Conservation (phyloP, 176 grass and related monocot species). For the Zizania latifolia region DNA sequence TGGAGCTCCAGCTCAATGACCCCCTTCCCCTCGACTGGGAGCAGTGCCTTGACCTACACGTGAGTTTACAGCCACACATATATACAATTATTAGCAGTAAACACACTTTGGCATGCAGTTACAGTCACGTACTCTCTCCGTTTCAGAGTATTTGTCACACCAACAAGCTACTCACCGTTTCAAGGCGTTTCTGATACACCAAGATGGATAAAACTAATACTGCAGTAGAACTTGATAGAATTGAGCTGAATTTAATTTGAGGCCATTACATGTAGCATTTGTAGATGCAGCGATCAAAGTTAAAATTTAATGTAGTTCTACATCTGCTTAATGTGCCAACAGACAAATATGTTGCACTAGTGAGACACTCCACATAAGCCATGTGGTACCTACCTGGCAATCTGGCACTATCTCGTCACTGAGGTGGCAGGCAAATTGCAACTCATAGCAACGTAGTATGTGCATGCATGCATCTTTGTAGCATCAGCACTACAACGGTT, state of each 20-base stretch:
- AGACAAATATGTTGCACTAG: not conserved
- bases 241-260: too few species aligned
- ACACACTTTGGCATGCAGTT: not conserved
- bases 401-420: not conserved
- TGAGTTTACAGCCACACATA: slow-evolving; percentile 27
- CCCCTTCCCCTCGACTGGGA: slow-evolving; percentile 87
- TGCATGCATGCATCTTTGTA: too few species aligned
- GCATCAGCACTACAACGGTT: not conserved
- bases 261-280: too few species aligned
- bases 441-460: too few species aligned
- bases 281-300: not conserved
- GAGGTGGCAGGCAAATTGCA: too few species aligned
- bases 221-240: not conserved
- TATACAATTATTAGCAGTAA: not conserved
- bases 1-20: slow-evolving; percentile 74
- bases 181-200: not conserved
- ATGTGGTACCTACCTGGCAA: not conserved
- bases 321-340: not conserved
- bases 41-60: slow-evolving; percentile 88
- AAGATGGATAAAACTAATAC: not conserved
- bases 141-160: too few species aligned
- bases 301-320: not conserved
- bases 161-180: not conserved
- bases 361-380: not conserved
- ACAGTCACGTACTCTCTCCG: too few species aligned